Evolutionary conservation across 805 yeast species (phyloP).

Genomic region (Ogataea corticis): DNA sequence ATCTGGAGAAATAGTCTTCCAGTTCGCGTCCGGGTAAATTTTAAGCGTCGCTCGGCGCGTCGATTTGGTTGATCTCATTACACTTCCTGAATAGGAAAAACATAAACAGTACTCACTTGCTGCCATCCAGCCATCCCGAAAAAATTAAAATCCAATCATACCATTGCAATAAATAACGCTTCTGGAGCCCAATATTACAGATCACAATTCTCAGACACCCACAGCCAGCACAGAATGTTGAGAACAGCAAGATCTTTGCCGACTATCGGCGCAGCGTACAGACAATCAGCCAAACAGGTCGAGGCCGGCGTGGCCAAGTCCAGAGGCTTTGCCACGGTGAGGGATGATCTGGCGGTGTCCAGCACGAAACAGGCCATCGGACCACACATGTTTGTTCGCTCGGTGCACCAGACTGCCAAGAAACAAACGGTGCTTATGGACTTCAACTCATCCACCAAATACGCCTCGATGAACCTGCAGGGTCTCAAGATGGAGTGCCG

Average conservation of each 20-base stretch:
- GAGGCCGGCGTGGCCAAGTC: constrained; percentile 9
- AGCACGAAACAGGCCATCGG: not conserved
- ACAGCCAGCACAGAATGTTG: constrained; percentile 21
- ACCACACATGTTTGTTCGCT: too few relatives aligned
- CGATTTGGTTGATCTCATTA: not conserved
- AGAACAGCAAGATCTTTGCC: constrained; percentile 38
- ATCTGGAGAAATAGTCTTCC: not conserved
- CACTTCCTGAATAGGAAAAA: constrained; percentile 10
- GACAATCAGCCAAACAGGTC: constrained; percentile 24
- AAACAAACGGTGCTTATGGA: constrained; percentile 34
- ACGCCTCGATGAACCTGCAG: constrained; percentile 48
- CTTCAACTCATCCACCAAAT: constrained; percentile 25
- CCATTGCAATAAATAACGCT: not conserved
- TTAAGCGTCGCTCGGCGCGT: not conserved
- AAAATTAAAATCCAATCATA: not conserved
- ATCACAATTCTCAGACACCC: not conserved
- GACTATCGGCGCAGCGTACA: constrained; percentile 31
- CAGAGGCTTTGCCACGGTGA: constrained; percentile 10
- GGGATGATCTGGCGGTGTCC: constrained; percentile 10
- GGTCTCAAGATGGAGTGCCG: constrained; percentile 60
- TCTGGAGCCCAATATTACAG: not conserved
- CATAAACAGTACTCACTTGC: constrained; percentile 7
- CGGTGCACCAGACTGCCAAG: constrained; percentile 37
- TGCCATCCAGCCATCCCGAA: constrained; percentile 1
- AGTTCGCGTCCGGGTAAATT: not conserved